A percentile compares a stretch with the other conserved stretches of the same genome.
Evolutionary conservation across 176 grass and related monocot species (phyloP).

Genomic region (Dactylis glomerata): DNA sequence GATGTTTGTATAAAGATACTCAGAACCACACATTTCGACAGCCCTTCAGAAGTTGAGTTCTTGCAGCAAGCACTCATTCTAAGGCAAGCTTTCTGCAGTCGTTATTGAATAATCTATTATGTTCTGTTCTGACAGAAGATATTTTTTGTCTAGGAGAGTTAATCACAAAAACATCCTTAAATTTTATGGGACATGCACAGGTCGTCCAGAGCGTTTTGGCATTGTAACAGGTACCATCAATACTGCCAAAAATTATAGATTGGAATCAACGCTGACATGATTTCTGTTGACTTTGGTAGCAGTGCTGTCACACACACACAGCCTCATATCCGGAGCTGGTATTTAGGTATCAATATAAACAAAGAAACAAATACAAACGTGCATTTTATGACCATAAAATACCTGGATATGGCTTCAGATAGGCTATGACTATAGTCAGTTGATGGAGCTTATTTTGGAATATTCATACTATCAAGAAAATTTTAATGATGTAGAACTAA

Average conservation of each 20-base stretch:
- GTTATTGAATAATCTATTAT: neutral
- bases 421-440: neutral
- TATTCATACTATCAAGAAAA: neutral
- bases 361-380: neutral
- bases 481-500: neutral
- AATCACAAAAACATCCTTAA: constrained; percentile 72
- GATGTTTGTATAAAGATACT: constrained; percentile 94
- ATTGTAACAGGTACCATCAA: constrained; percentile 72
- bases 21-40: constrained; percentile 46
- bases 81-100: constrained; percentile 51
- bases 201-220: constrained; percentile 39
- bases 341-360: neutral
- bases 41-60: constrained; percentile 66
- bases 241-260: neutral
- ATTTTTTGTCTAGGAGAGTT: constrained; percentile 58
- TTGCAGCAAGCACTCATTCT: constrained; percentile 85
- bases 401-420: neutral
- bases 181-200: constrained; percentile 80
- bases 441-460: neutral
- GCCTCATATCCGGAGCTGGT: neutral
- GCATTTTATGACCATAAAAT: neutral
- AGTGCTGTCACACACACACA: neutral
- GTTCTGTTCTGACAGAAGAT: constrained; percentile 8
- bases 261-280: neutral
- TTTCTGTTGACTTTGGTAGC: constrained; percentile 1